These are phyloP conservation scores for Citrus glauca DNA, from an alignment of 345 rosid genomes.

Conservation along the genomic window DNA sequence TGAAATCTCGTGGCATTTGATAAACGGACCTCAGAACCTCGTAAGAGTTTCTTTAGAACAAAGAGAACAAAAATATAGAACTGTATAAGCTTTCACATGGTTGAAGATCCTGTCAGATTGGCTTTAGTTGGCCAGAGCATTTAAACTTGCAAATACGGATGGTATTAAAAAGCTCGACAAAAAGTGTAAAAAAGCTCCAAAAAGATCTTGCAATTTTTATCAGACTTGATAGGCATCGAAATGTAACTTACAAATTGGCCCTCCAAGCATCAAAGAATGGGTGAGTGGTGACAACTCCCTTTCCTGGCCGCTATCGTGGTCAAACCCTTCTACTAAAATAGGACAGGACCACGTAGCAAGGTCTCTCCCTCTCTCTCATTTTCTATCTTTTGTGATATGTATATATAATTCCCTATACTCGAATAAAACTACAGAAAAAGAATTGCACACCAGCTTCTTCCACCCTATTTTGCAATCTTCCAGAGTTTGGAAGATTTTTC, in stretches of 20 bases:
- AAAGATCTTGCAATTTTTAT: constrained; percentile 24
- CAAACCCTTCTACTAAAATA: constrained; percentile 30
- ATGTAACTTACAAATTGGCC: constrained; percentile 44
- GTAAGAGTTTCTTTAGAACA: not conserved
- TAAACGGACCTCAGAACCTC: not conserved
- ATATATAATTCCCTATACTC: constrained; percentile 22
- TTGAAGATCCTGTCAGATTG: not conserved
- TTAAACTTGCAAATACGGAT: not conserved
- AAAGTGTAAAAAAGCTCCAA: constrained; percentile 6
- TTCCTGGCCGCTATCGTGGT: constrained; percentile 12
- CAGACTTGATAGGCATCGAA: constrained; percentile 27
- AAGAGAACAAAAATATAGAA: not conserved
- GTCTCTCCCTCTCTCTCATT: constrained; percentile 19
- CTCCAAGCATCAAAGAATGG: constrained; percentile 41
- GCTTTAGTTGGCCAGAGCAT: not conserved
- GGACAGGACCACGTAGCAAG: constrained; percentile 24
- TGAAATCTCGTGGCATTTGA: not conserved
- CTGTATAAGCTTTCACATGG: not conserved
- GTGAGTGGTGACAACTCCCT: constrained; percentile 14
- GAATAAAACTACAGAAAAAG: constrained; percentile 16
- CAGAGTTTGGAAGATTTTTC: constrained; percentile 35
- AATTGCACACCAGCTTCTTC: constrained; percentile 12
- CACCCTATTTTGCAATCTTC: constrained; percentile 18
- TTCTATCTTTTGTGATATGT: constrained; percentile 11
- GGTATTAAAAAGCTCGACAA: not conserved